These are phyloP conservation scores for Didymella pomorum DNA, from an alignment of 2,329 filamentous ascomycete species.

Conservation along the genomic window DNA sequence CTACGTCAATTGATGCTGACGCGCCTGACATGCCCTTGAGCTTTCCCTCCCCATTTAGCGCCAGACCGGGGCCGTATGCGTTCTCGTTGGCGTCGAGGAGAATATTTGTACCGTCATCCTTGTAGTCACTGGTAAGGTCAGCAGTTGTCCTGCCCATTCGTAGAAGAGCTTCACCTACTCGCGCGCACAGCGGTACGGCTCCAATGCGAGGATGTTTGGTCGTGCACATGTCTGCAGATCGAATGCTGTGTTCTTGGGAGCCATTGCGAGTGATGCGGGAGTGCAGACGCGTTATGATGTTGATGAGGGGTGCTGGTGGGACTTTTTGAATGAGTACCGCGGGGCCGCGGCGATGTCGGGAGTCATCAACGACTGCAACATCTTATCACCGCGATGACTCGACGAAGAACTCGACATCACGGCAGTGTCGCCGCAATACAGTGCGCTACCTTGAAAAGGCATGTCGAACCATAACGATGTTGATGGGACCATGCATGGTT, in stretches of 20 bases:
- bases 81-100: constrained; percentile 99
- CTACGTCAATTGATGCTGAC: constrained; percentile 65
- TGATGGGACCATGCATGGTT: not conserved
- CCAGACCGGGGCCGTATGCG: constrained; percentile 84
- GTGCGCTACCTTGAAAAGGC: not conserved
- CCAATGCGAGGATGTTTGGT: constrained; percentile 61
- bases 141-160: not conserved
- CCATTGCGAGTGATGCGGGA: constrained; percentile 31
- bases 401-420: not conserved
- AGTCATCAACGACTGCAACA: constrained; percentile 16
- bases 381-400: constrained; percentile 20
- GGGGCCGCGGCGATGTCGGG: constrained; percentile 36
- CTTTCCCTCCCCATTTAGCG: constrained; percentile 58
- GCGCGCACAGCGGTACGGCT: constrained; percentile 63
- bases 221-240: constrained; percentile 60
- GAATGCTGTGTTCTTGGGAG: constrained; percentile 49
- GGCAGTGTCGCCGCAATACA: not conserved
- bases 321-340: constrained; percentile 37
- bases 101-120: constrained; percentile 95
- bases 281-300: constrained; percentile 11
- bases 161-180: constrained; percentile 54
- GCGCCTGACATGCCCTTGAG: constrained; percentile 49
- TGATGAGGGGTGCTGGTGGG: constrained; percentile 20
- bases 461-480: not conserved
- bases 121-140: constrained; percentile 79